Base-by-base conservation (phyloP, 164 flowering plant genomes). In the Stephania japonica region DNA sequence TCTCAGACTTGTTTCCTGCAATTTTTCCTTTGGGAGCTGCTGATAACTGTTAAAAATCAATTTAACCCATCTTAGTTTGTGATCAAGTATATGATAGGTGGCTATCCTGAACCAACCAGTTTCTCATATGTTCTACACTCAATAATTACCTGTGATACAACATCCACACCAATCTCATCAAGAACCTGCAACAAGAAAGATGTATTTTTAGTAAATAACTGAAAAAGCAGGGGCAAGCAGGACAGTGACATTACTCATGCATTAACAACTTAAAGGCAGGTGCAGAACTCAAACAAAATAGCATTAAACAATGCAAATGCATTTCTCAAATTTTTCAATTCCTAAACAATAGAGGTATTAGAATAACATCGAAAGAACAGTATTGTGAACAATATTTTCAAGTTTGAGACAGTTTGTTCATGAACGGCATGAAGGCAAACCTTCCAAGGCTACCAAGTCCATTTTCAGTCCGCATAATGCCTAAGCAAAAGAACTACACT, bases 151-250 rank as follows among this genome's bases (percentile, higher is more conserved):
- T 92, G 98, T 66, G 98, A 91, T 44, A 97, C 97, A 78, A 94
- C 84, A 81, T 92, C 97, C 43, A 94, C 90, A 68, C 98, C 97
- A 72, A 94, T 94, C 82, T 94, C 98, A 82, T 94, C 98, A 25
- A 94, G 87, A 75, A 94, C 98, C 98, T 94, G 89, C 38, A 69
- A 18, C 72, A 27, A 26, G 69, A 42, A 63, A 6, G 4, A 18
- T 44, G 13, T 41, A 49, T 21, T 26, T 32, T 50, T n/a, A n/a
- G n/a, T n/a, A n/a, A 6, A 50, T 50, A 50, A 9, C 16, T 50
- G 2, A 10, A 50, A 50, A 50, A 50, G 7, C 56, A 50, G 16
- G 16, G 12, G 56, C 14, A 10, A 50, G 14, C 10, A 50, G 10
- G 14, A 50, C 16, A 50, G 56, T 18, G 14, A 50, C 10, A 50